phyloP scores from a whole-genome alignment of 2,329 filamentous ascomycete genomes.

The Trichophyton verrucosum region DNA sequence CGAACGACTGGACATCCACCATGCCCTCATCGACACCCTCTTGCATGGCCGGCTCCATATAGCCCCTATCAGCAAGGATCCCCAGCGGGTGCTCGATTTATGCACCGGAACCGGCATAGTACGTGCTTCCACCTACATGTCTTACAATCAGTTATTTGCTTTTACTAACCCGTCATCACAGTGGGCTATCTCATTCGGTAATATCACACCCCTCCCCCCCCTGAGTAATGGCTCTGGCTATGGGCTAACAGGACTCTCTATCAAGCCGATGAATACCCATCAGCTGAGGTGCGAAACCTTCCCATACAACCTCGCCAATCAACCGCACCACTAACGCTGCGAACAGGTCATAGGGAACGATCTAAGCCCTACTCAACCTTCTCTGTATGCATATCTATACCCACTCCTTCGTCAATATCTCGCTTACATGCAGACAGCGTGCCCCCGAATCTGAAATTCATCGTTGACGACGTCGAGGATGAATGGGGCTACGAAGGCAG shows the following conservation, averaged over 20 bases:
- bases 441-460: conserved; percentile 44
- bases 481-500: conserved; percentile 44
- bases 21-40: conserved; percentile 11
- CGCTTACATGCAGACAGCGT: conserved; percentile 21
- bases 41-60: conserved; percentile 13
- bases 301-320: background rate
- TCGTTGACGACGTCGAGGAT: conserved; percentile 47
- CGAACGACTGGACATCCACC: conserved; percentile 15
- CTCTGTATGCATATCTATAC: conserved; percentile 10
- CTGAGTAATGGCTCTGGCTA: background rate
- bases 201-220: too few relatives aligned
- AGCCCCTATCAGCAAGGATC: conserved; percentile 14
- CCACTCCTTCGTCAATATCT: conserved; percentile 5
- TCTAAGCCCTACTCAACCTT: conserved; percentile 17
- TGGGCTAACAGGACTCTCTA: background rate
- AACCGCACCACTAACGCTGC: background rate
- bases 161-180: background rate
- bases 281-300: conserved; percentile 8
- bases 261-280: conserved; percentile 19
- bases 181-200: conserved; percentile 1
- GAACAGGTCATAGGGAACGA: conserved; percentile 20
- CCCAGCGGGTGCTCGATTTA: conserved; percentile 14
- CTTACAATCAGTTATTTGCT: background rate
- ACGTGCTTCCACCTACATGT: background rate
- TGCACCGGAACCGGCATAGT: conserved; percentile 16